Evolutionary conservation across 306 rosid genomes (phyloP).

Genomic region (Dryas octopetala): DNA sequence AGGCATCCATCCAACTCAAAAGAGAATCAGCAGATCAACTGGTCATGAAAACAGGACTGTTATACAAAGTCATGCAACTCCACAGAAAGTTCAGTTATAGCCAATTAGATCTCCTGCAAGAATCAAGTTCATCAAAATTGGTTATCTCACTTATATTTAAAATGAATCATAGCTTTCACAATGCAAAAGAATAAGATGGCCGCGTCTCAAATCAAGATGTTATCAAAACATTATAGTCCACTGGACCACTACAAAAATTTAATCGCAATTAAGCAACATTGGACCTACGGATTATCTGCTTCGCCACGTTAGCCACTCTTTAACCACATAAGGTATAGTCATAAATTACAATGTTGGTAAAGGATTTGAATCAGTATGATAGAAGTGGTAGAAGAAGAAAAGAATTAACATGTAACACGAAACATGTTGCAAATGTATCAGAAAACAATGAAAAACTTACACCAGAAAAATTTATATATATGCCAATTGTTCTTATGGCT

Average conservation of each 20-base stretch:
- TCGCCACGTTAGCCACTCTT: background rate
- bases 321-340: background rate
- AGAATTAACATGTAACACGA: background rate
- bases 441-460: no score
- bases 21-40: background rate
- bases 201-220: background rate
- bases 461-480: no score
- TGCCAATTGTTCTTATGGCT: no score
- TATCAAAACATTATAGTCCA: background rate
- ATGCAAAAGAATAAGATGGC: background rate
- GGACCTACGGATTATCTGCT: background rate
- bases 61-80: background rate
- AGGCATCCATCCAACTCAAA: constrained; percentile 1
- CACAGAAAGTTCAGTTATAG: background rate
- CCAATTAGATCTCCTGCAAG: constrained; percentile 4
- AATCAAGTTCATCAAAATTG: background rate
- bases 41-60: background rate
- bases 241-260: background rate
- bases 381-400: background rate
- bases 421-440: no score
- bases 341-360: background rate
- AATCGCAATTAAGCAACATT: background rate
- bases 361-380: background rate
- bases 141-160: background rate
- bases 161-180: no score